Percentiles rank a stretch among this genome's conserved stretches.
These are phyloP conservation scores for Tylopilus felleus DNA, from an alignment of 768 basidiomycete species.

Conservation along the genomic window DNA sequence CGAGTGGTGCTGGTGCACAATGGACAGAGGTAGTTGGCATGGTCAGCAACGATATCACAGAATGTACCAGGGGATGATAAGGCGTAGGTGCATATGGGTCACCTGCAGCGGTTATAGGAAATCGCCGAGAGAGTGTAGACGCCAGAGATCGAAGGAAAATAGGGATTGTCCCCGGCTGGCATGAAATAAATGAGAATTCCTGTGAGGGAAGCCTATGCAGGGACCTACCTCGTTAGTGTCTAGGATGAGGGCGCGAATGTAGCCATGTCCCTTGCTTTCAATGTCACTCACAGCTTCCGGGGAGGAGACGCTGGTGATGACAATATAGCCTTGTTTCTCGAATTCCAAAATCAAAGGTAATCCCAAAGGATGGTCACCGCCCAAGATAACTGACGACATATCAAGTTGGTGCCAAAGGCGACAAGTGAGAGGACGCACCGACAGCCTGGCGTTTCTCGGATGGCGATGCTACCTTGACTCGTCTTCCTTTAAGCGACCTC, in stretches of 20 bases:
- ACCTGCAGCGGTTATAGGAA: constrained; percentile 73
- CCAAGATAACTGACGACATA: constrained; percentile 55
- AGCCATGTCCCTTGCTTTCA: constrained; percentile 68
- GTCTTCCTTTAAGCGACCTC: constrained; percentile 22
- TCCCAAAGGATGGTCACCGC: constrained; percentile 72
- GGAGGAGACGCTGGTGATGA: constrained; percentile 73
- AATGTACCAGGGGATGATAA: constrained; percentile 68
- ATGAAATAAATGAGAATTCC: constrained; percentile 7
- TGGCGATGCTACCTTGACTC: constrained; percentile 23
- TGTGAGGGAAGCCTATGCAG: background rate
- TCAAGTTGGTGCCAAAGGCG: background rate
- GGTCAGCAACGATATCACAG: constrained; percentile 73
- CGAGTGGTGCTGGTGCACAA: constrained; percentile 55
- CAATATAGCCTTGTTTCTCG: constrained; percentile 77
- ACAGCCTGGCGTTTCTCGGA: constrained; percentile 46
- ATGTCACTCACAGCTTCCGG: constrained; percentile 62
- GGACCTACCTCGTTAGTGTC: constrained; percentile 68
- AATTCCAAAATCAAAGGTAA: constrained; percentile 71
- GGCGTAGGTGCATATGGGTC: constrained; percentile 74
- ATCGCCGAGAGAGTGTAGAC: constrained; percentile 76
- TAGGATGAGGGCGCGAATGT: constrained; percentile 75
- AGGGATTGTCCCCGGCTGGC: constrained; percentile 65
- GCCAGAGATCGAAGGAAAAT: constrained; percentile 79
- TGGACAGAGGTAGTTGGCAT: constrained; percentile 41
- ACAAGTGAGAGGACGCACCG: constrained; percentile 28